Base-by-base conservation (phyloP, 2,329 filamentous ascomycete species). In the Immersiporthe knoxdaviesiana region DNA sequence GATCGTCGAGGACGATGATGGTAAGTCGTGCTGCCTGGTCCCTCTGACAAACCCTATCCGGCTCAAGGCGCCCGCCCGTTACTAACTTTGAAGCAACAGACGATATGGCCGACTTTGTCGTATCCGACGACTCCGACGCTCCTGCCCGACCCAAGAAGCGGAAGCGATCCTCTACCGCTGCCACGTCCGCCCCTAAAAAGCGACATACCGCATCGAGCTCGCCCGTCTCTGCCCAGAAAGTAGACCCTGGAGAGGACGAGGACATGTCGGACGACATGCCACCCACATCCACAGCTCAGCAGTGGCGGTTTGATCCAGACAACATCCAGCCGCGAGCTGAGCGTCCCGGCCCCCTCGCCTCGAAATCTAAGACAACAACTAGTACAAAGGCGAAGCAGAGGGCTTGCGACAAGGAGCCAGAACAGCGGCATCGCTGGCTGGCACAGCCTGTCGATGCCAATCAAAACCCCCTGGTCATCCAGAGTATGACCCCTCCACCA, bases 391-490 rank as follows among this genome's bases (percentile, higher is more conserved):
- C 73, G 37, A 88, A 88, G 72, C 82, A 84, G 73, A 97, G 96
- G 77, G 92, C 93, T 4, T 89, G 94, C 76, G 89, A 88, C 39
- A 91, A 88, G 50, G 94, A 97, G 60, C 94, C 94, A 0, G 93
- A 97, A 72, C 86, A 95, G 68, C 87, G 96, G 71, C 97, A 99
- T 76, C 81, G 92, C 16, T 99, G 96, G 96, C 86, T 99, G 67
- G 94, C 93, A 64, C 91, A 94, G 70, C 87, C 96, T 69, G 84
- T 87, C 73, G 96, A 99, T 78, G 93, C 93, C 63, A 94, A 98
- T 75, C 89, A 90, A 65, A 90, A 97, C 75, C 87, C 90, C 87
- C 88, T 0, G 90, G 87, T 12, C 89, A 97, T 78, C 91, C 94
- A 0, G 95, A 99, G 68, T 97, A 95, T 75, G 94, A 99, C 75